These are phyloP conservation scores for Penicillium bovifimosum DNA, from an alignment of 495 filamentous ascomycete genomes.

Conservation along the genomic window DNA sequence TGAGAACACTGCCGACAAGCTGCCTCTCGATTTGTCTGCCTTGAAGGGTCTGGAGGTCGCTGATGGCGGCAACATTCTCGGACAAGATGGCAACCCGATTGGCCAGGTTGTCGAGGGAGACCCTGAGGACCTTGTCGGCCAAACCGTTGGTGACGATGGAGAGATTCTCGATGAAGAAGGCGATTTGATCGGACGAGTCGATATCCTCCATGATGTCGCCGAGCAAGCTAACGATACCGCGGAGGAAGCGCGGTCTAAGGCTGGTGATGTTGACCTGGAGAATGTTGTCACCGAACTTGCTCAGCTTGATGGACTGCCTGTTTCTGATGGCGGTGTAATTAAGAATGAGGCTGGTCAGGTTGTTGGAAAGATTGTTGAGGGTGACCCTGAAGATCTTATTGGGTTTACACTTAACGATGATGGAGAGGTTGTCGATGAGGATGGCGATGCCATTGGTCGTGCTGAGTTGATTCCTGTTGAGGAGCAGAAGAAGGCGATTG, in stretches of 20 bases:
- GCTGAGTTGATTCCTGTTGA: slow-evolving; percentile 46
- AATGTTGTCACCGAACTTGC: slow-evolving; percentile 22
- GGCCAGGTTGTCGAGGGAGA: slow-evolving; percentile 40
- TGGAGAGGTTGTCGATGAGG: slow-evolving; percentile 59
- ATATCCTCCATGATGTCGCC: slow-evolving; percentile 32
- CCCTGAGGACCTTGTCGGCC: slow-evolving; percentile 38
- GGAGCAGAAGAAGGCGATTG: slow-evolving; percentile 28
- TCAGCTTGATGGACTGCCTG: slow-evolving; percentile 52
- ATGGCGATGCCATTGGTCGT: slow-evolving; percentile 57
- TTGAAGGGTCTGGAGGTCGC: slow-evolving; percentile 61
- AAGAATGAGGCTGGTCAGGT: slow-evolving; percentile 49
- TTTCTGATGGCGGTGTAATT: slow-evolving; percentile 53
- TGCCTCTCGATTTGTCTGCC: slow-evolving; percentile 52
- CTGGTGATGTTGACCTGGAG: slow-evolving; percentile 4
- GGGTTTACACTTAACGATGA: slow-evolving; percentile 56
- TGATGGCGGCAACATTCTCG: slow-evolving; percentile 38
- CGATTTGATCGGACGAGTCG: slow-evolving; percentile 43
- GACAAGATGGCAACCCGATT: slow-evolving; percentile 34
- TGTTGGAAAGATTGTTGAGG: slow-evolving; percentile 55
- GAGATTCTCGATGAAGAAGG: slow-evolving; percentile 49
- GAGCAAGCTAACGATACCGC: slow-evolving; percentile 23
- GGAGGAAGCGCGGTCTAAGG: slow-evolving; percentile 16
- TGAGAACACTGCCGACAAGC: slow-evolving; percentile 17
- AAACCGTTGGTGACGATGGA: slow-evolving; percentile 50
- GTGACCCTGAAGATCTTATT: slow-evolving; percentile 55